A percentile compares a stretch with the other conserved stretches of the same genome.
Conservation (phyloP, 1,284 basidiomycete genomes). For the Moesziomyces sp. region DNA sequence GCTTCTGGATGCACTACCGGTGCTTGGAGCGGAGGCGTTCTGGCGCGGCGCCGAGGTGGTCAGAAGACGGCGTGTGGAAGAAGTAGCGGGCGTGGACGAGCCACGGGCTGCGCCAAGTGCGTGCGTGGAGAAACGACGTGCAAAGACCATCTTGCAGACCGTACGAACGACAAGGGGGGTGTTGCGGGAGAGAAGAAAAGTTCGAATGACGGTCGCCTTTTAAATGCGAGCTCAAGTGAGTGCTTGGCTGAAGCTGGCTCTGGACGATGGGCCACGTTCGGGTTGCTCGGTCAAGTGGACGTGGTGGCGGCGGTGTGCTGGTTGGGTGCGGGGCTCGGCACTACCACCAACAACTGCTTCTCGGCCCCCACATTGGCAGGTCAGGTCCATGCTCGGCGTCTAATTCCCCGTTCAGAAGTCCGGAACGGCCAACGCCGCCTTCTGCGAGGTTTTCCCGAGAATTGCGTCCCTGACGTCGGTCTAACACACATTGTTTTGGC, state of each 20-base stretch:
- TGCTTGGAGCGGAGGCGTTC: conserved; percentile 1
- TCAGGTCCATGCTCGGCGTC: neutral
- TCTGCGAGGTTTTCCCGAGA: neutral
- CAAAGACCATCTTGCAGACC: conserved; percentile 2
- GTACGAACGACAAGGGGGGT: neutral
- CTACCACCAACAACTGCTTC: too few relatives aligned
- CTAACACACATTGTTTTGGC: neutral
- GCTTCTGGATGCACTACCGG: neutral
- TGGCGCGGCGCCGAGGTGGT: conserved; percentile 14
- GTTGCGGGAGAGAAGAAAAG: neutral
- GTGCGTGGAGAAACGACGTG: conserved; percentile 9
- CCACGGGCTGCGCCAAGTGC: conserved; percentile 2
- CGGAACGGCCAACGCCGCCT: neutral
- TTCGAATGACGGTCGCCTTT: too few relatives aligned
- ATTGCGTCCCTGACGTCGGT: neutral
- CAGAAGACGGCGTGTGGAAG: conserved; percentile 2
- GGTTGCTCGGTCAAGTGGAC: too few relatives aligned
- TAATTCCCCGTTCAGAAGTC: neutral
- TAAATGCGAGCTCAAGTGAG: too few relatives aligned
- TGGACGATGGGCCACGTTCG: too few relatives aligned
- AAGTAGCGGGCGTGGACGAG: neutral
- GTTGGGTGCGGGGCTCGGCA: too few relatives aligned
- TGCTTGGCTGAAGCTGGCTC: too few relatives aligned
- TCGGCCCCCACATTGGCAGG: neutral
- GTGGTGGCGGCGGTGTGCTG: too few relatives aligned